phyloP scores from a whole-genome alignment of 2,329 filamentous ascomycete species.

The Botryosphaeria dothidea region DNA sequence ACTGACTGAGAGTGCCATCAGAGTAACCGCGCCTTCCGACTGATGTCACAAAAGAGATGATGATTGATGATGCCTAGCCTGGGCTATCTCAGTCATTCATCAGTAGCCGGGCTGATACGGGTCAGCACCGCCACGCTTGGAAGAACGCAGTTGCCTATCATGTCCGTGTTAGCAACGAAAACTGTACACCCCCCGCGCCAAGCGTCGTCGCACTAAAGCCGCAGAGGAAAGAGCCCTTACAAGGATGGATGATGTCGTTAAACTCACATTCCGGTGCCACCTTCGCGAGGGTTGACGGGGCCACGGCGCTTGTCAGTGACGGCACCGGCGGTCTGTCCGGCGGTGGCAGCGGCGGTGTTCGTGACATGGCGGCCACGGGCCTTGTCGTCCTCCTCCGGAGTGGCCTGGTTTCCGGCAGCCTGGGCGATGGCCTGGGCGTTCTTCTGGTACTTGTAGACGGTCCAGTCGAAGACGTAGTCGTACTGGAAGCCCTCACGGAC shows the following conservation, averaged over 20 bases:
- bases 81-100: conserved; percentile 28
- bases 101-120: conserved; percentile 52
- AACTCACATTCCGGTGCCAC: conserved; percentile 97
- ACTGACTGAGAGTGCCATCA: conserved; percentile 31
- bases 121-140: conserved; percentile 51
- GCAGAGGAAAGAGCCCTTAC: conserved; percentile 87
- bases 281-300: conserved; percentile 75
- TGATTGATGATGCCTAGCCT: conserved; percentile 38
- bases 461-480: conserved; percentile 99
- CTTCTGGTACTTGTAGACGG: conserved; percentile 99
- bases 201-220: conserved; percentile 76
- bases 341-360: conserved; percentile 66
- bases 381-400: conserved; percentile 76
- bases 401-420: conserved; percentile 66
- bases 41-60: conserved; percentile 35
- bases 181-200: conserved; percentile 65
- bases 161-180: conserved; percentile 46
- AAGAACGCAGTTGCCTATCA: conserved; percentile 54
- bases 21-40: conserved; percentile 31
- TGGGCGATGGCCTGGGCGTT: conserved; percentile 93
- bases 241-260: conserved; percentile 69
- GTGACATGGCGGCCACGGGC: conserved; percentile 56
- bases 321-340: conserved; percentile 61
- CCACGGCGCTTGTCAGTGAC: conserved; percentile 67
- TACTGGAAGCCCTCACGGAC: conserved; percentile 99